Conservation (phyloP, 352 stramenopile genomes). For the Pythium aquatile region DNA sequence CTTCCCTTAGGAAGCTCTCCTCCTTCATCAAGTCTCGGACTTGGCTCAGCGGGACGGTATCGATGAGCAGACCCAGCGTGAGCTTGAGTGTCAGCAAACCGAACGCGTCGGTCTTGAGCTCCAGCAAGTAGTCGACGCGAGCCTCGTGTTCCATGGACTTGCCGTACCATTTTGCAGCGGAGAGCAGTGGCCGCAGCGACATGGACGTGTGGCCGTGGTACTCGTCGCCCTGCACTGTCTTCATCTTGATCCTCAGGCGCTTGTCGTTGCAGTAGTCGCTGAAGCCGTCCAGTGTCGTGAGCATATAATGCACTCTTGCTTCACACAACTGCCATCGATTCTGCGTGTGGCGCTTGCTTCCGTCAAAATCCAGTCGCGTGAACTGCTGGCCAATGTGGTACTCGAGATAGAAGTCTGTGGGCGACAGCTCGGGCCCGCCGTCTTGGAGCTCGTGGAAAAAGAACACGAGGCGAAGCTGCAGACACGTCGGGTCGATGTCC, state of each 20-base stretch:
- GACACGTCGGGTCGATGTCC: constrained; percentile 72
- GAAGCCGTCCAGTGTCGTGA: constrained; percentile 64
- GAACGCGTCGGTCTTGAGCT: constrained; percentile 55
- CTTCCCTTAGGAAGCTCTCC: constrained; percentile 55
- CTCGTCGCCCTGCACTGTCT: constrained; percentile 28
- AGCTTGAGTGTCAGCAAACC: constrained; percentile 74
- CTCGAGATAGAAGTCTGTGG: constrained; percentile 73
- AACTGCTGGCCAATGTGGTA: constrained; percentile 75
- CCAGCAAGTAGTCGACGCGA: constrained; percentile 60
- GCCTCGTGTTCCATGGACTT: constrained; percentile 51
- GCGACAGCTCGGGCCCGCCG: constrained; percentile 42
- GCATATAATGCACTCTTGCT: constrained; percentile 64
- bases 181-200: constrained; percentile 50
- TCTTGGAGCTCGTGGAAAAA: constrained; percentile 87
- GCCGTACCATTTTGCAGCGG: constrained; percentile 55
- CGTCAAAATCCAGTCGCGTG: constrained; percentile 59
- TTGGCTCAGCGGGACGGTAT: constrained; percentile 50
- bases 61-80: constrained; percentile 65
- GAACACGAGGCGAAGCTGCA: constrained; percentile 66
- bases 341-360: constrained; percentile 73
- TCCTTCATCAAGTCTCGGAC: constrained; percentile 53
- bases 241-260: constrained; percentile 69
- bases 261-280: constrained; percentile 66
- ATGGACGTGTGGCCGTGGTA: constrained; percentile 61
- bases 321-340: constrained; percentile 86